Base-by-base conservation (phyloP, 2,329 filamentous ascomycete genomes). In the Dactylonectria macrodidyma region DNA sequence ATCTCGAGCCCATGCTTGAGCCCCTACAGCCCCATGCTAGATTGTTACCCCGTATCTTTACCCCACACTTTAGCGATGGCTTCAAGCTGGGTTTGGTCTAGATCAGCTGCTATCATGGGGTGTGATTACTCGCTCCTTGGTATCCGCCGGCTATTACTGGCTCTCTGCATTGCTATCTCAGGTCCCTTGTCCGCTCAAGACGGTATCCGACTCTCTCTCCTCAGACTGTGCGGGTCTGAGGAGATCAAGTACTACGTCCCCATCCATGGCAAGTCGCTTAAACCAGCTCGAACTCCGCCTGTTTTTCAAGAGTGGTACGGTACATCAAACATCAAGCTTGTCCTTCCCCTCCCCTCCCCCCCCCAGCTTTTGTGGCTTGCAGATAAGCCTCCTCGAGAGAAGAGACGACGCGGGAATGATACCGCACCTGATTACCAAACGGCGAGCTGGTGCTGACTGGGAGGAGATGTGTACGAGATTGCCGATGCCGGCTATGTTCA, bases 31-130 rank as follows among this genome's bases (percentile, higher is more conserved):
- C 10, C 36, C 36, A 12, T 12, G 33, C 46, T 46, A 34, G 58
- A 38, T 41, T 59, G 47, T 41, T 66, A 62, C 64, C 58, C 59
- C 64, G 59, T 62, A 62, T 59, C 54, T 54, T 66, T 66, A 66
- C 63, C 63, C 63, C 63, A 66, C 58, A 66, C 46, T 41, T 24
- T 24, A 16, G 19, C n/a, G 26, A 16, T 38, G 54, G 47, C 26
- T 58, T 34, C 38, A 62, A 52, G 47, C 64, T 47, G 57, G 24
- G 54, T 62, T 38, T 30, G 64, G 64, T 38, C 59, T 66, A 66
- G 64, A 34, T 46, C 48, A 24, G 14, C 54, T 50, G 22, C 54
- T 62, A 66, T 66, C 63, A n/a, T 44, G 5, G 14, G 14, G 8
- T 5, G 16, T 19, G 14, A 7, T 44, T 44, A n/a, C 41, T 30